These are phyloP conservation scores for Setaria italica DNA, from an alignment of 202 grass and related monocot species.

Conservation along the genomic window DNA sequence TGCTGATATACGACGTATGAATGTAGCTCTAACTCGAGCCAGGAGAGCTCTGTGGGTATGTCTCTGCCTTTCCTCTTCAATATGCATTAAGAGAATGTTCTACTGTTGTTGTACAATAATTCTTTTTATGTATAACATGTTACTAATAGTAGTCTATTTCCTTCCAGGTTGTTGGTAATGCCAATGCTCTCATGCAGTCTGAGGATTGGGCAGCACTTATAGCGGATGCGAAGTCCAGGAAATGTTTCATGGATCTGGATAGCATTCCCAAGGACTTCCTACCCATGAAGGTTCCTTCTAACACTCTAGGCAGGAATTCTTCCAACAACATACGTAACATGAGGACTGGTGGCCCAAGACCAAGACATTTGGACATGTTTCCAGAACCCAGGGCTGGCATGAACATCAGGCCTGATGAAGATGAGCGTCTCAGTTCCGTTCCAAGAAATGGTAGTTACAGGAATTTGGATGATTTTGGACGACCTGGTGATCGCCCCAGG, in stretches of 20 bases:
- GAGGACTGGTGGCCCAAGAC: conserved; percentile 66
- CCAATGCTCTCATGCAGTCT: conserved; percentile 84
- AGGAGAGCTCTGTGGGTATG: conserved; percentile 92
- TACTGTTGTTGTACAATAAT: background rate
- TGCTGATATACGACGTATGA: conserved; percentile 98
- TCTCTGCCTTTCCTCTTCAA: background rate
- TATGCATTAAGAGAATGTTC: background rate
- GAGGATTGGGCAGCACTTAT: conserved; percentile 95
- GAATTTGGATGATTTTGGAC: conserved; percentile 77
- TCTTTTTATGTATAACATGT: background rate
- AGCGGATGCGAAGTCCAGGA: conserved; percentile 83
- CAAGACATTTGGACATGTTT: conserved; percentile 64
- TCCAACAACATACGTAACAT: conserved; percentile 74
- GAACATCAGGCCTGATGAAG: conserved; percentile 59
- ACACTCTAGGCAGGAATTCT: conserved; percentile 61
- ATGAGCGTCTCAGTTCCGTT: conserved; percentile 62
- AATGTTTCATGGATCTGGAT: conserved; percentile 91
- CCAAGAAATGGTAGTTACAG: conserved; percentile 82
- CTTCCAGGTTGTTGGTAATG: conserved; percentile 92
- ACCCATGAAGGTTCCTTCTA: conserved; percentile 55
- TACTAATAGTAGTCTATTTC: conserved; percentile 40
- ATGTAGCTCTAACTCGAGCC: conserved; percentile 98
- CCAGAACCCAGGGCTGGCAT: conserved; percentile 63
- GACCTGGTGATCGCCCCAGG: conserved; percentile 56
- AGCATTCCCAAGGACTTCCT: conserved; percentile 90